Base-by-base conservation (phyloP, 1,284 basidiomycete genomes). In the Cutaneotrichosporon sp. region DNA sequence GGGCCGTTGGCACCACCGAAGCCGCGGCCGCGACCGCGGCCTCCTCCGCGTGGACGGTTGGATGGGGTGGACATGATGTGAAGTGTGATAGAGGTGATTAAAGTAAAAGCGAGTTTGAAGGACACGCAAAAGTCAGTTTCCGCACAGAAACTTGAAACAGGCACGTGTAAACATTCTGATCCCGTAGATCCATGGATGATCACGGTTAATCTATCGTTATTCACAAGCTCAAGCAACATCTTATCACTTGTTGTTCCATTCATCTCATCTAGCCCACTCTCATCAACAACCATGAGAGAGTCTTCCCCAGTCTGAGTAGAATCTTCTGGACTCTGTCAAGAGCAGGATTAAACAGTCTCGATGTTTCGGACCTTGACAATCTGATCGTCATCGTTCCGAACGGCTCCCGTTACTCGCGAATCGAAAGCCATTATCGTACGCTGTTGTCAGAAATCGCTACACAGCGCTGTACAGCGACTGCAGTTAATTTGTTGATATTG, bases 111-210 rank as follows among this genome's bases (percentile, higher is more conserved):
- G 16, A 36, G 8, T 9, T 11, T 14, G 52, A 55, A 18, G 9
- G 32, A 36, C 32, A 6, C 32, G 32, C 22, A 51, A 26, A 31
- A 51, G 21, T 51, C 49, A n/a, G 11, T 10, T 26, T 22, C 26
- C 26, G 26, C 49, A 18, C 21, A 47, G 46, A 26, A 26, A 26
- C 26, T 26, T 26, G 26, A 26, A 26, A 8, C 22, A 26, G 49
- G 22, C 21, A 26, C 11, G 49, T 26, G 51, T 32, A 52, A 52
- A 52, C 51, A 52, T 52, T 52, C 31, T 52, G 51, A 18, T 52
- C 31, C 51, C 51, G 51, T 11, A 31, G 7, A n/a, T 46, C 18
- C 42, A 8, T 18, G 42, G 42, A 7, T n/a, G 18, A 46, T 46
- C 18, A 18, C 13, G 42, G 42, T 18, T 46, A 46, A 46, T 46